Percentiles rank a stretch among this genome's conserved stretches.
These are phyloP conservation scores for Sporisorium sorghi DNA, from an alignment of 1,284 basidiomycete species.

Conservation along the genomic window DNA sequence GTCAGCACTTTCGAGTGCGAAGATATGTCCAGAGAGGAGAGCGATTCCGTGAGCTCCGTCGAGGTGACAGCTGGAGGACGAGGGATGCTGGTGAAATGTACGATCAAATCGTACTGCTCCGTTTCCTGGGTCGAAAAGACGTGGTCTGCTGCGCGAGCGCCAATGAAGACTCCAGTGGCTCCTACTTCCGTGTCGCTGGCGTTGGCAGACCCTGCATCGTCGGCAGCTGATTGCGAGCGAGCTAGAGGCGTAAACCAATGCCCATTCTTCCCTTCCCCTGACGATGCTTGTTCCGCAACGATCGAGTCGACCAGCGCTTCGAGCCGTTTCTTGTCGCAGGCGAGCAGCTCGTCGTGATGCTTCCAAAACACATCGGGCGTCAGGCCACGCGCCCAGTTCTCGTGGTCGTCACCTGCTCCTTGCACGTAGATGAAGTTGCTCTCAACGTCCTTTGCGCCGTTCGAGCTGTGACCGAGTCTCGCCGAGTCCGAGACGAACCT, in stretches of 20 bases:
- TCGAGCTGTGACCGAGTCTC: constrained; percentile 65
- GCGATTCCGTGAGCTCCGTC: not conserved
- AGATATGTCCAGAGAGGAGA: constrained; percentile 3
- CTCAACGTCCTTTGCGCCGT: not conserved
- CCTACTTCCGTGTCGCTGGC: constrained; percentile 18
- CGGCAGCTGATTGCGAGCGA: not conserved
- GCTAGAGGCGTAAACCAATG: constrained; percentile 42
- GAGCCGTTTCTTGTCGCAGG: constrained; percentile 72
- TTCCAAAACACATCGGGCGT: constrained; percentile 81
- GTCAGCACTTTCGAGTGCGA: constrained; percentile 3
- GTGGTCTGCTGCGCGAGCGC: constrained; percentile 21
- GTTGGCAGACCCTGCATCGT: not conserved
- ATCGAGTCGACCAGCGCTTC: constrained; percentile 68
- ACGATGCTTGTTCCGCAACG: constrained; percentile 6
- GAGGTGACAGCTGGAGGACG: not conserved
- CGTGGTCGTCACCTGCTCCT: constrained; percentile 89
- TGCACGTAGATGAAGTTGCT: constrained; percentile 81
- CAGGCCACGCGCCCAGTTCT: constrained; percentile 83
- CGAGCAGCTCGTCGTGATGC: constrained; percentile 74
- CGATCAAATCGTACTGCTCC: constrained; percentile 12
- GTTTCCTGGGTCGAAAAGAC: constrained; percentile 19
- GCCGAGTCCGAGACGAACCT: constrained; percentile 73
- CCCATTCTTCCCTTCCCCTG: not conserved
- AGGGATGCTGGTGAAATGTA: constrained; percentile 20
- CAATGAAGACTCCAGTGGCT: constrained; percentile 20